Conservation (phyloP, 495 filamentous ascomycete species). For the Penicillium silybi region DNA sequence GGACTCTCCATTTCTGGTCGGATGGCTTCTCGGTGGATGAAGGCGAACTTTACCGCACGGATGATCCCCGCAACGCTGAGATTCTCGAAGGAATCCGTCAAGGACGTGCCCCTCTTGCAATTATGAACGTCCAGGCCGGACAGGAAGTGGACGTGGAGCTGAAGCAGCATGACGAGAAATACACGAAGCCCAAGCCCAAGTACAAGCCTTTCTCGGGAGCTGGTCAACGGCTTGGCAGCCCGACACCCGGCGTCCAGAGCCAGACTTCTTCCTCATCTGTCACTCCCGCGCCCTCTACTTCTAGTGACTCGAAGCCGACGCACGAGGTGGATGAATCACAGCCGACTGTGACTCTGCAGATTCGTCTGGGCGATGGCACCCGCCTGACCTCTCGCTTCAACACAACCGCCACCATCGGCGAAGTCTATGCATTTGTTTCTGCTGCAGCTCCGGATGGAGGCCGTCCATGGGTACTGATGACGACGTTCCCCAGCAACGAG, state of each 20-base stretch:
- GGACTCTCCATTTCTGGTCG: slow-evolving; percentile 83
- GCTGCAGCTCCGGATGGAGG: slow-evolving; percentile 55
- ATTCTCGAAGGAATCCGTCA: slow-evolving; percentile 80
- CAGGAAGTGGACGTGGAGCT: slow-evolving; percentile 91
- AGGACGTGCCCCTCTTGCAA: slow-evolving; percentile 79
- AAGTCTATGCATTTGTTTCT: slow-evolving; percentile 83
- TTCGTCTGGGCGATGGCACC: slow-evolving; percentile 87
- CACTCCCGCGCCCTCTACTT: slow-evolving; percentile 25
- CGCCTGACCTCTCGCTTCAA: slow-evolving; percentile 87
- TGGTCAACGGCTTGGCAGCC: slow-evolving; percentile 87
- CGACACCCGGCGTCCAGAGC: slow-evolving; percentile 63
- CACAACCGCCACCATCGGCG: slow-evolving; percentile 81
- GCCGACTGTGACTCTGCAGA: slow-evolving; percentile 75
- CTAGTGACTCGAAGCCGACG: slow-evolving; percentile 31
- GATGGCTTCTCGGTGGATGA: slow-evolving; percentile 96
- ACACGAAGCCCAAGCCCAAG: slow-evolving; percentile 72
- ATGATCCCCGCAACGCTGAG: slow-evolving; percentile 79
- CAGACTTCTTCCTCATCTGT: slow-evolving; percentile 35
- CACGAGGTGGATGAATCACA: slow-evolving; percentile 68
- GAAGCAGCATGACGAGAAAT: slow-evolving; percentile 81
- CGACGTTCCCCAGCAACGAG: slow-evolving; percentile 95
- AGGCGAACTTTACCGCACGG: slow-evolving; percentile 81
- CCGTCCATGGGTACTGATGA: slow-evolving; percentile 78
- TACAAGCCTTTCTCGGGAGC: slow-evolving; percentile 82
- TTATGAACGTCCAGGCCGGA: slow-evolving; percentile 81